Base-by-base conservation (phyloP, 2,329 filamentous ascomycete genomes). In the Paecilomyces niveus region DNA sequence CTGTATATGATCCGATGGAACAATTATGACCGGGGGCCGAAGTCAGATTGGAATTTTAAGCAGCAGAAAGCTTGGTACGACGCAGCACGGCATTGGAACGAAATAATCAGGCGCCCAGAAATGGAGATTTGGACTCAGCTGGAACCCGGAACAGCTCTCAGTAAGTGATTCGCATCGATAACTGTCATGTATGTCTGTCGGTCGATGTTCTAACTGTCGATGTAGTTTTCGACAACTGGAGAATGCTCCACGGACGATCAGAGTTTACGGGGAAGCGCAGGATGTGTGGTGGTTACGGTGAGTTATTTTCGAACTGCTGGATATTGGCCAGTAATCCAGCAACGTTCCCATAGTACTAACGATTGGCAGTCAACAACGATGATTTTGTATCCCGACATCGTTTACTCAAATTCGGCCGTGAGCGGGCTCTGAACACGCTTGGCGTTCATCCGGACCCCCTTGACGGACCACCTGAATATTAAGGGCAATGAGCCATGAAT, bases 221-320 rank as follows among this genome's bases (percentile, higher is more conserved):
- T 54, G 10, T 65, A 89, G 89, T 97, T 53, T 97, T 99, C 72
- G 90, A 99, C 71, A 97, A 99, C 69, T 97, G 93, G 92, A 84
- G 94, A 59, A 89, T 97, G 33, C 77, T 97, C 65, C 94, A 99
- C 73, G 94, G 93, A 1, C 81, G 94, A 65, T 86, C 86, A 55
- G 84, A 84, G 0, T 99, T 97, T 68, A 88, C 86, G 5, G 94
- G 94, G 1, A 85, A 89, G 69, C 81, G 94, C 64, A 86, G 92
- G 64, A 89, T 99, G 69, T 97, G 92, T 72, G 94, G 94, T 60
- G 93, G 85, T 9, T 97, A 97, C 68, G 88, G 90, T 92, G 78
- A 81, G 88, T 15, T 15, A 29, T 26, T 33, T 54, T 11, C 15
- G 21, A 52, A 24, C 18, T 58, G 15, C 22, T 18, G n/a, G 10